A percentile compares a stretch with the other conserved stretches of the same genome.
Conservation (phyloP, 1,284 basidiomycete species). For the Athelia sp. region DNA sequence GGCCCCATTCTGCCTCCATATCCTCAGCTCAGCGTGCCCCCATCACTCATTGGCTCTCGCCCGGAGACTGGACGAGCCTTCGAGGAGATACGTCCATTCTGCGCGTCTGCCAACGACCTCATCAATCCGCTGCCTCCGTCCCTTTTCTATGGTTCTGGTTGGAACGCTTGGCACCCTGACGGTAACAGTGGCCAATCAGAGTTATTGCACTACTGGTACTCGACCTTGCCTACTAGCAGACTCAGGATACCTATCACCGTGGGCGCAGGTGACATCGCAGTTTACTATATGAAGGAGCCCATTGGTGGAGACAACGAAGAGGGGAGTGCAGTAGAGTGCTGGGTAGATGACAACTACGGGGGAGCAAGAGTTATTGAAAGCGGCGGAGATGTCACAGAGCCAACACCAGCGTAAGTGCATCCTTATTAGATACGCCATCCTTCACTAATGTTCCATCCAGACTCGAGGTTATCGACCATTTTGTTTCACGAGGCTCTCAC, state of each 20-base stretch:
- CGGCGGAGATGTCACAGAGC: constrained; percentile 43
- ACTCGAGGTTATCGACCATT: constrained; percentile 74
- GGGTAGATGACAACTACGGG: constrained; percentile 78
- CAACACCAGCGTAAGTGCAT: constrained; percentile 50
- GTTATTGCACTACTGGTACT: constrained; percentile 84
- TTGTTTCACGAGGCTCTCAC: constrained; percentile 74
- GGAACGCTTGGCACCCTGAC: constrained; percentile 71
- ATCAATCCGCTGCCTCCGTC: constrained; percentile 90
- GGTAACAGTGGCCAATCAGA: constrained; percentile 37
- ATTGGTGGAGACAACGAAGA: constrained; percentile 41
- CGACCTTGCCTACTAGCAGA: constrained; percentile 70
- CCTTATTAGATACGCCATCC: constrained; percentile 1
- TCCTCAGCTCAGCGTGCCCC: constrained; percentile 24
- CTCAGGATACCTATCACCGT: constrained; percentile 73
- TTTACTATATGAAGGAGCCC: constrained; percentile 73
- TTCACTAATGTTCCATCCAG: constrained; percentile 29
- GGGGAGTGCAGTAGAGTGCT: constrained; percentile 71
- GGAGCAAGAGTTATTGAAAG: constrained; percentile 64
- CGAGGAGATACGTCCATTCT: constrained; percentile 84
- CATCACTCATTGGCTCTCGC: constrained; percentile 56
- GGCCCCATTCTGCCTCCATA: constrained; percentile 17
- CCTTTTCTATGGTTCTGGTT: constrained; percentile 87
- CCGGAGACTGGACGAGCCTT: constrained; percentile 56
- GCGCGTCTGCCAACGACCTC: constrained; percentile 89
- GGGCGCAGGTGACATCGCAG: constrained; percentile 72